These are phyloP conservation scores for Pythium aquatile DNA, from an alignment of 352 stramenopile genomes.

Conservation along the genomic window DNA sequence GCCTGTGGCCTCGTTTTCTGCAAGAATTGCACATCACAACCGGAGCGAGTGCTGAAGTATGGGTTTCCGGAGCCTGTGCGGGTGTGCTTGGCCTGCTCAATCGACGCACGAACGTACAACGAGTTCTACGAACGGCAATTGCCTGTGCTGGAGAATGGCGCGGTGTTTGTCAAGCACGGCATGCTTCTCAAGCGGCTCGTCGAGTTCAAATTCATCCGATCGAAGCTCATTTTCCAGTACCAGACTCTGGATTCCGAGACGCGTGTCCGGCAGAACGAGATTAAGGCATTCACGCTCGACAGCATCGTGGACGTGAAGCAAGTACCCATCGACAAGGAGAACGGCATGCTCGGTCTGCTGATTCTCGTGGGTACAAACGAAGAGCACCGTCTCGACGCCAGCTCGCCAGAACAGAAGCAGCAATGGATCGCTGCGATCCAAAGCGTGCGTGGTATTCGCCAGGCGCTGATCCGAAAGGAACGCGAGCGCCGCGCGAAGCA, in stretches of 20 bases:
- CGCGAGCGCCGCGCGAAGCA: conserved; percentile 56
- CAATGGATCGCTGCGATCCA: conserved; percentile 64
- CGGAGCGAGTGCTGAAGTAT: conserved; percentile 65
- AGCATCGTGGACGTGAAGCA: conserved; percentile 52
- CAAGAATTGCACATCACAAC: conserved; percentile 38
- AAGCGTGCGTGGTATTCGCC: conserved; percentile 44
- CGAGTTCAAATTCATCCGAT: conserved; percentile 52
- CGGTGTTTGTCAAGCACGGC: conserved; percentile 70
- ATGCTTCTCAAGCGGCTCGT: conserved; percentile 58
- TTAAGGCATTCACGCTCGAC: conserved; percentile 72
- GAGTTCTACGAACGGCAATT: conserved; percentile 63
- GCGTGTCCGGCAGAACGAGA: conserved; percentile 36
- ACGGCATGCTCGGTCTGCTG: conserved; percentile 52
- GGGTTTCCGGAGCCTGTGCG: conserved; percentile 61
- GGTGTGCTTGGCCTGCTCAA: conserved; percentile 44
- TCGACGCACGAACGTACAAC: conserved; percentile 50
- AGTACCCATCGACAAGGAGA: conserved; percentile 47
- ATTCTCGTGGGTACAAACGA: conserved; percentile 40
- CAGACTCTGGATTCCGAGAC: conserved; percentile 59
- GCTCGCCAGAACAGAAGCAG: conserved; percentile 40
- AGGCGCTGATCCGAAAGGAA: conserved; percentile 41
- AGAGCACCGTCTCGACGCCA: conserved; percentile 61
- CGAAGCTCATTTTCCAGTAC: conserved; percentile 74
- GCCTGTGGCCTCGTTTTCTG: conserved; percentile 64
- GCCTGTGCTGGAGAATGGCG: conserved; percentile 56